phyloP scores from a whole-genome alignment of 495 filamentous ascomycete genomes.

The Neurospora cerealis region DNA sequence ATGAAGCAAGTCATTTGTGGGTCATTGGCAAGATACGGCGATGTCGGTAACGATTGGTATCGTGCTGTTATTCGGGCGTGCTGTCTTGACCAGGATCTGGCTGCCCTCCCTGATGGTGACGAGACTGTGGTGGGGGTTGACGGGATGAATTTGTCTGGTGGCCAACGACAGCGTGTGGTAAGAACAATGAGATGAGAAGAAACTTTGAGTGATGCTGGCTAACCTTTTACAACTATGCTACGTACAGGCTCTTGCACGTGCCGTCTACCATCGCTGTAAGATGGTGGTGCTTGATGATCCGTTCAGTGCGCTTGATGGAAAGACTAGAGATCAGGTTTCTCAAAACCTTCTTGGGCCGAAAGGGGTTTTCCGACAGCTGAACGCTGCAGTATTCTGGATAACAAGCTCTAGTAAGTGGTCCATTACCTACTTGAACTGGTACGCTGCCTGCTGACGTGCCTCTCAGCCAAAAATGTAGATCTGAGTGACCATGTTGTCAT shows the following conservation, averaged over 20 bases:
- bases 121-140: constrained; percentile 49
- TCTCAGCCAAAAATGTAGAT: constrained; percentile 9
- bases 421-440: background rate
- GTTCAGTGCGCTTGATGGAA: constrained; percentile 27
- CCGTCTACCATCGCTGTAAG: constrained; percentile 21
- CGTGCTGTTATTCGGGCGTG: constrained; percentile 43
- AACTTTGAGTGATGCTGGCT: background rate
- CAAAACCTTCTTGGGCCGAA: constrained; percentile 26
- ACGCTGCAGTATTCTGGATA: constrained; percentile 32
- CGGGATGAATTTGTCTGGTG: constrained; percentile 51
- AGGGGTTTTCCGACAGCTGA: constrained; percentile 26
- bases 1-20: constrained; percentile 39
- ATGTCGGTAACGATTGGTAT: constrained; percentile 46
- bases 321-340: constrained; percentile 29
- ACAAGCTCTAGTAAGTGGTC: constrained; percentile 21
- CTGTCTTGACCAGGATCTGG: constrained; percentile 44
- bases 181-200: background rate
- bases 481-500: constrained; percentile 15
- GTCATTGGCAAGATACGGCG: constrained; percentile 22
- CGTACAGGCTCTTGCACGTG: constrained; percentile 24
- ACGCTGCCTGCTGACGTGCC: background rate
- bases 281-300: constrained; percentile 29
- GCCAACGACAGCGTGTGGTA: constrained; percentile 49
- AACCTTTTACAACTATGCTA: background rate
- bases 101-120: constrained; percentile 44